Evolutionary conservation across 495 filamentous ascomycete species (phyloP).

Genomic region (Lepraria neglecta): DNA sequence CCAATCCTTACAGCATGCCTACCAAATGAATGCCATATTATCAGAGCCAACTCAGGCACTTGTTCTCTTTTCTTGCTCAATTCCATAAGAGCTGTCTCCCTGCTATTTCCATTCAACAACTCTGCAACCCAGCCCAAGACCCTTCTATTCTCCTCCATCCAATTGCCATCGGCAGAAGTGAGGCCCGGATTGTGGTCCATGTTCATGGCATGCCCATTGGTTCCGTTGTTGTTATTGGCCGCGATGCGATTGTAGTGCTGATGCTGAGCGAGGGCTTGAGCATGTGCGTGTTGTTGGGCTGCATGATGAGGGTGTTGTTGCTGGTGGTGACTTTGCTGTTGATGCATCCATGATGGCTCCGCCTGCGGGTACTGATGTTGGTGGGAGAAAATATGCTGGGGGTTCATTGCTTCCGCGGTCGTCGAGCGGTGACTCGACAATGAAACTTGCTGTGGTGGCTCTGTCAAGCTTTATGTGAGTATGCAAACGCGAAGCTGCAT

Average conservation of each 20-base stretch:
- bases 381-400: conserved; percentile 61
- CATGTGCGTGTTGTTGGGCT: conserved; percentile 57
- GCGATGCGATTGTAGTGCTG: conserved; percentile 76
- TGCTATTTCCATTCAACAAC: conserved; percentile 74
- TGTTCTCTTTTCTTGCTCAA: conserved; percentile 98
- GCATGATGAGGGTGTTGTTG: conserved; percentile 55
- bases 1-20: conserved; percentile 30
- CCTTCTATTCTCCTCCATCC: conserved; percentile 86
- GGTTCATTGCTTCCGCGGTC: conserved; percentile 14
- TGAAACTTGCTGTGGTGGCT: background rate
- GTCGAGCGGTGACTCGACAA: conserved; percentile 5
- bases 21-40: conserved; percentile 99
- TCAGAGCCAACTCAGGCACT: conserved; percentile 90
- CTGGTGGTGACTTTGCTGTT: conserved; percentile 54
- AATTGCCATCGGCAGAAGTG: conserved; percentile 47
- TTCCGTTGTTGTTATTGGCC: conserved; percentile 41
- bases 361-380: conserved; percentile 76
- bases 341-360: conserved; percentile 74
- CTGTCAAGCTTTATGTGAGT: conserved; percentile 12
- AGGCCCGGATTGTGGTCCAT: conserved; percentile 50
- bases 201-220: conserved; percentile 39
- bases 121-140: conserved; percentile 92
- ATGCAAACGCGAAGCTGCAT: conserved; percentile 11
- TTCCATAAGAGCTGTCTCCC: conserved; percentile 89
- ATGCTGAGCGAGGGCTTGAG: conserved; percentile 61